A percentile compares a stretch with the other conserved stretches of the same genome.
Evolutionary conservation across 2,329 filamentous ascomycete genomes (phyloP).

Genomic region (Coleophoma cylindrospora): DNA sequence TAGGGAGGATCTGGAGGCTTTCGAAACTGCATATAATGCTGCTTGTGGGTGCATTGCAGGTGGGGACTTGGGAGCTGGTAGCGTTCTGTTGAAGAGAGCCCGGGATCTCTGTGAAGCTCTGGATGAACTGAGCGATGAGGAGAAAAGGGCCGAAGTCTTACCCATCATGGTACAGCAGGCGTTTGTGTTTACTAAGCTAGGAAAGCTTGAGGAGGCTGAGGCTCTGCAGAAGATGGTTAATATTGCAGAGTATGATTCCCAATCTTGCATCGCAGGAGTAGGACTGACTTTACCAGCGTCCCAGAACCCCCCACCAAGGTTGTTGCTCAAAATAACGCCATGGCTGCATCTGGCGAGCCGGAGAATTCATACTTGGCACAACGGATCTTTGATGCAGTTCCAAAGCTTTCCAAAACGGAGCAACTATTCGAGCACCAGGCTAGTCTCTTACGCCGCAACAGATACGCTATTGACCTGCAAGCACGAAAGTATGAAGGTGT

Average conservation of each 20-base stretch:
- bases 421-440: slow-evolving; percentile 70
- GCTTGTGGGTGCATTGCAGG: slow-evolving; percentile 69
- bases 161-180: slow-evolving; percentile 74
- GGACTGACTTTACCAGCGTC: slow-evolving; percentile 43
- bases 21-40: slow-evolving; percentile 78
- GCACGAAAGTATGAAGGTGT: slow-evolving; percentile 65
- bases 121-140: slow-evolving; percentile 68
- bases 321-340: slow-evolving; percentile 61
- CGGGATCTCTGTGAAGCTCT: slow-evolving; percentile 66
- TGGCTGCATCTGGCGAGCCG: slow-evolving; percentile 35
- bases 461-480: slow-evolving; percentile 58
- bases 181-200: slow-evolving; percentile 64
- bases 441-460: slow-evolving; percentile 56
- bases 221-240: slow-evolving; percentile 57
- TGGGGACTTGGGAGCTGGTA: slow-evolving; percentile 60
- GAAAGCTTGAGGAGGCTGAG: slow-evolving; percentile 60
- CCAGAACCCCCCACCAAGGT: slow-evolving; percentile 61
- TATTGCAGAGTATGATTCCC: slow-evolving; percentile 50
- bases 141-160: slow-evolving; percentile 68
- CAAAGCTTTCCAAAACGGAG: slow-evolving; percentile 49
- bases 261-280: not conserved
- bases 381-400: slow-evolving; percentile 51
- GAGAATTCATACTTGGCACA: slow-evolving; percentile 66
- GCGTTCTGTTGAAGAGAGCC: slow-evolving; percentile 64
- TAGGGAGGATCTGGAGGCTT: slow-evolving; percentile 64